Base-by-base conservation (phyloP, 306 rosid genomes). In the Senna tora region DNA sequence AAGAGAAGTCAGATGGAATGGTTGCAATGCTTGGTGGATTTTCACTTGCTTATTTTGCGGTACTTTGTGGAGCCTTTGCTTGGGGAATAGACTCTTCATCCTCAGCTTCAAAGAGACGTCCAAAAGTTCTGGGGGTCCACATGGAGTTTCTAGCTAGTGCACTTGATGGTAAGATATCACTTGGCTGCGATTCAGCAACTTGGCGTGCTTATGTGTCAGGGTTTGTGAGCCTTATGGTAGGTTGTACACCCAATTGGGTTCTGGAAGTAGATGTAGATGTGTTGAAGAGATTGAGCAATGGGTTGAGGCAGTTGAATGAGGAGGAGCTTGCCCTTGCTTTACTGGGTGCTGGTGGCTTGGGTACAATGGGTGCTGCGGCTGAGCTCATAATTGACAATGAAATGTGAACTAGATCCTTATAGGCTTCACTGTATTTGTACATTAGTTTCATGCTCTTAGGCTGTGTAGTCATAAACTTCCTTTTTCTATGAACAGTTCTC, bases 141-240 rank as follows among this genome's bases (percentile, higher is more conserved):
- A 82, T 94, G 92, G 87, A 91, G 77, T 94, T 94, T 83, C 85
- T 94, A n/a, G 98, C 98, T 3, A 85, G 96, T 74, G 97, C 92
- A 52, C 89, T 91, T 33, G 92, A 91, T 59, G 95, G 98, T 79
- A 94, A 94, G 81, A 91, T 89, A 84, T 91, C 96, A 16, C 95
- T 89, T 4, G 96, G 97, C 63, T 91, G 96, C 60, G 92, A 89
- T 85, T 80, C 86, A 5, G 91, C 95, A 45, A 91, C 90, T 16
- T 94, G 99, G 99, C 94, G 83, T 9, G 94, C 97, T 17, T 94
- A 94, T 16, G 96, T 89, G 34, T 90, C 92, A 0, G 90, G 91
- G 30, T 94, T 91, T 30, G 88, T 89, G 73, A 94, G 96, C 80
- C 78, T 91, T 63, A 87, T 94, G 97, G 92, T 91, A 34, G 81